Conservation (phyloP, 2,329 filamentous ascomycete genomes). For the Aureobasidium lini region DNA sequence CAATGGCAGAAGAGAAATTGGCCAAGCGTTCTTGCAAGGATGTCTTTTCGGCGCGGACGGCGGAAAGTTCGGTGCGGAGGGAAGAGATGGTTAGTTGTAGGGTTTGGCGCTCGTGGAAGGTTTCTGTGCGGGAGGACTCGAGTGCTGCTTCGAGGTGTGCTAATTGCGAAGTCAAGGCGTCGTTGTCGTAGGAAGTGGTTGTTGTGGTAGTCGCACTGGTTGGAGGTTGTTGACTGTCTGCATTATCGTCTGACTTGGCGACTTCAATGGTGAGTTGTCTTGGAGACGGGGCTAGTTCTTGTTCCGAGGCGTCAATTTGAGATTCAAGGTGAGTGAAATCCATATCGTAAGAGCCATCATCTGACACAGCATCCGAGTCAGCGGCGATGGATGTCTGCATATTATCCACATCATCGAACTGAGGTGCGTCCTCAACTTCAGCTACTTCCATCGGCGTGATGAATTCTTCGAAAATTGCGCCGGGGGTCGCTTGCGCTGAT, state of each 20-base stretch:
- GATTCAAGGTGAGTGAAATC: background rate
- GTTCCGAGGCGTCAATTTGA: background rate
- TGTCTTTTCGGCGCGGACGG: background rate
- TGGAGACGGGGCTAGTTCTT: background rate
- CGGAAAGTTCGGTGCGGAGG: background rate
- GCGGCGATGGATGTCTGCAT: background rate
- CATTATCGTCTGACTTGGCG: background rate
- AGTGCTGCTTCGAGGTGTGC: slow-evolving; percentile 8
- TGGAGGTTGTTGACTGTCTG: background rate
- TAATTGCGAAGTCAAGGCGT: background rate
- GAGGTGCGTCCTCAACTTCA: background rate
- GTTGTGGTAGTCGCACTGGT: background rate
- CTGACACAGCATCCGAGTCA: background rate
- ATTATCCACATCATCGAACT: background rate
- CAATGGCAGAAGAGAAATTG: background rate
- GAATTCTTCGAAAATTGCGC: background rate
- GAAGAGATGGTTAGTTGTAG: background rate
- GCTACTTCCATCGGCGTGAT: background rate
- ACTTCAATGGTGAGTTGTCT: background rate
- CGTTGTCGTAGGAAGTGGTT: background rate
- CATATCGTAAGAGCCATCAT: background rate
- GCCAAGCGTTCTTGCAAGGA: background rate
- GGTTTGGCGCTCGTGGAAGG: background rate
- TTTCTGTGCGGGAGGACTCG: slow-evolving; percentile 1
- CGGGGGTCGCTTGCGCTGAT: background rate